A percentile compares a stretch with the other conserved stretches of the same genome.
Evolutionary conservation across 768 basidiomycete species (phyloP).

Genomic region (Hortiboletus campestris): DNA sequence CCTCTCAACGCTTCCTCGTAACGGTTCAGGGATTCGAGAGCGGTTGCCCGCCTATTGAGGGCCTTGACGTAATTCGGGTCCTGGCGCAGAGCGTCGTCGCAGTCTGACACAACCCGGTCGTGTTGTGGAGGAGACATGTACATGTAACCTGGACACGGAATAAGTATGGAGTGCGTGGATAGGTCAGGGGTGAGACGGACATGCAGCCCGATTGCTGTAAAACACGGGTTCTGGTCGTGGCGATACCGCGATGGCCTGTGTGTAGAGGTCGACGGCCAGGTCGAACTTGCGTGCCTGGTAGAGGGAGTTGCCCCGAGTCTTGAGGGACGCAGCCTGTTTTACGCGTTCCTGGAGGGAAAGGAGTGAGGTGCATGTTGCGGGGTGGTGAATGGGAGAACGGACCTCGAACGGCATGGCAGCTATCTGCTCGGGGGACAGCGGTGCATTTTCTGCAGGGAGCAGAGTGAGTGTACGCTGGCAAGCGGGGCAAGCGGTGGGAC

Average conservation of each 20-base stretch:
- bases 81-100: conserved; percentile 81
- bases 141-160: conserved; percentile 65
- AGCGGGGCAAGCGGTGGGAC: conserved; percentile 8
- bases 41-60: conserved; percentile 84
- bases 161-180: not conserved
- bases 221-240: conserved; percentile 88
- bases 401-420: conserved; percentile 59
- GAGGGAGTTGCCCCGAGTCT: conserved; percentile 68
- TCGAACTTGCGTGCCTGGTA: conserved; percentile 63
- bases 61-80: conserved; percentile 88
- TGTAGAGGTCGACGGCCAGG: conserved; percentile 64
- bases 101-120: conserved; percentile 83
- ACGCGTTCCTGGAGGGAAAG: conserved; percentile 53
- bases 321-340: conserved; percentile 60
- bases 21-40: conserved; percentile 72
- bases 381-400: conserved; percentile 9
- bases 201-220: conserved; percentile 96
- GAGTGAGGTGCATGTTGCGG: conserved; percentile 6
- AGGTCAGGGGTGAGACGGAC: conserved; percentile 42
- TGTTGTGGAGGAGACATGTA: conserved; percentile 85
- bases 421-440: conserved; percentile 54
- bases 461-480: conserved; percentile 1
- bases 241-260: conserved; percentile 69
- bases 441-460: conserved; percentile 37
- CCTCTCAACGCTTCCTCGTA: conserved; percentile 80